phyloP scores from a whole-genome alignment of 805 yeast species.

The Saccharomycopsis sp. region DNA sequence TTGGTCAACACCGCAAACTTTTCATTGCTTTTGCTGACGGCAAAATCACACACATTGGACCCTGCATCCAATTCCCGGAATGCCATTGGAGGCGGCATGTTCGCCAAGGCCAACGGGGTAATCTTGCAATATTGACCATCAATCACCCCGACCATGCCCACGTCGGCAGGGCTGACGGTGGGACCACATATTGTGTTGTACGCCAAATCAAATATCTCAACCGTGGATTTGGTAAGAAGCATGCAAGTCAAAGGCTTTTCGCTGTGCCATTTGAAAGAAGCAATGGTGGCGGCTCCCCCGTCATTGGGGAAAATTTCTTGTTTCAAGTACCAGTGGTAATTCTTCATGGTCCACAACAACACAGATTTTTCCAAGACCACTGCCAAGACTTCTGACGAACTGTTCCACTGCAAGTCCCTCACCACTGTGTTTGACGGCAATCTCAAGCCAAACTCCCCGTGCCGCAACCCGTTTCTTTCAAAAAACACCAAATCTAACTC shows the following conservation, averaged over 20 bases:
- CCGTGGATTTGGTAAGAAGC: constrained; percentile 43
- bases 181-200: constrained; percentile 61
- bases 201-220: constrained; percentile 63
- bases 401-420: constrained; percentile 62
- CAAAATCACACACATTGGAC: constrained; percentile 51
- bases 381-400: constrained; percentile 70
- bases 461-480: constrained; percentile 88
- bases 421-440: constrained; percentile 44
- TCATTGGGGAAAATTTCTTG: constrained; percentile 45
- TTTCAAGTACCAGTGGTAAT: constrained; percentile 93
- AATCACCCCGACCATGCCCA: constrained; percentile 71
- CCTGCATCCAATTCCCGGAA: constrained; percentile 54
- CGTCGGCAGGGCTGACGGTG: constrained; percentile 53
- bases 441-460: constrained; percentile 73
- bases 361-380: constrained; percentile 51
- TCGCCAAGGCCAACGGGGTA: constrained; percentile 78
- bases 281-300: constrained; percentile 24
- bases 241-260: constrained; percentile 75
- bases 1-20: constrained; percentile 38
- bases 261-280: constrained; percentile 70
- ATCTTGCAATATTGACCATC: constrained; percentile 66
- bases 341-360: constrained; percentile 87
- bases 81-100: constrained; percentile 91
- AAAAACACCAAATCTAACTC: constrained; percentile 57
- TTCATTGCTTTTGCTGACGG: constrained; percentile 53